These are phyloP conservation scores for Madurella mycetomatis DNA, from an alignment of 2,329 filamentous ascomycete genomes.

Conservation along the genomic window DNA sequence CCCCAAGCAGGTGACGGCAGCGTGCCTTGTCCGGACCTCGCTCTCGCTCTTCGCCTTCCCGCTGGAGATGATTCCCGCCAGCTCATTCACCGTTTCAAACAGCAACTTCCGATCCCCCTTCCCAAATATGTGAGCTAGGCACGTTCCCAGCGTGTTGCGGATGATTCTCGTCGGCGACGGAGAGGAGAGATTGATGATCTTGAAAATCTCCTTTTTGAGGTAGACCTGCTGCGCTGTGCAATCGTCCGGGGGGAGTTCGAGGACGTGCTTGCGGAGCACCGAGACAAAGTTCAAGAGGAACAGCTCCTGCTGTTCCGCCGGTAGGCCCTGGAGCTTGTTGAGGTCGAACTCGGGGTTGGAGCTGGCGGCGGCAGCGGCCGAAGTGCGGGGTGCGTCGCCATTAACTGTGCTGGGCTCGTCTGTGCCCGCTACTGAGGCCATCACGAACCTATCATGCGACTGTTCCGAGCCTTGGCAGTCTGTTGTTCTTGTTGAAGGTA, in stretches of 20 bases:
- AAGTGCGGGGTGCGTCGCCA: slow-evolving; percentile 30
- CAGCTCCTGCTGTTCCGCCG: slow-evolving; percentile 91
- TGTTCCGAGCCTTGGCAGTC: not conserved
- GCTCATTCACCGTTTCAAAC: slow-evolving; percentile 90
- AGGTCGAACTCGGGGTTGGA: slow-evolving; percentile 78
- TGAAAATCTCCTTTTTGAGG: slow-evolving; percentile 90
- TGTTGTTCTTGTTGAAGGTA: not conserved
- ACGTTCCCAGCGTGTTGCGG: slow-evolving; percentile 81
- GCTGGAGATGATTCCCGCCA: slow-evolving; percentile 66
- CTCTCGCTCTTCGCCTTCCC: slow-evolving; percentile 72
- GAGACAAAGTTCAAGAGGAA: slow-evolving; percentile 88
- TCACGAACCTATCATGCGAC: not conserved
- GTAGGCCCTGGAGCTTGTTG: slow-evolving; percentile 80
- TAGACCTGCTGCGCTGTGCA: slow-evolving; percentile 85
- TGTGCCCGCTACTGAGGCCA: slow-evolving; percentile 25
- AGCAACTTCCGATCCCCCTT: slow-evolving; percentile 87
- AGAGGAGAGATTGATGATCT: slow-evolving; percentile 77
- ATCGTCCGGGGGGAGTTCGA: slow-evolving; percentile 67
- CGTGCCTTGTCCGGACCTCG: slow-evolving; percentile 77
- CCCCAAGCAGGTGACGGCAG: slow-evolving; percentile 79
- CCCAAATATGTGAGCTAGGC: slow-evolving; percentile 75
- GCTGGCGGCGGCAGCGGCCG: slow-evolving; percentile 37
- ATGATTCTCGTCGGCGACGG: slow-evolving; percentile 84
- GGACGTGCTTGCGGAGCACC: slow-evolving; percentile 74
- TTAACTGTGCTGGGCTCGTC: slow-evolving; percentile 33